Base-by-base conservation (phyloP, 1,284 basidiomycete genomes). In the Naganishia cerealis region DNA sequence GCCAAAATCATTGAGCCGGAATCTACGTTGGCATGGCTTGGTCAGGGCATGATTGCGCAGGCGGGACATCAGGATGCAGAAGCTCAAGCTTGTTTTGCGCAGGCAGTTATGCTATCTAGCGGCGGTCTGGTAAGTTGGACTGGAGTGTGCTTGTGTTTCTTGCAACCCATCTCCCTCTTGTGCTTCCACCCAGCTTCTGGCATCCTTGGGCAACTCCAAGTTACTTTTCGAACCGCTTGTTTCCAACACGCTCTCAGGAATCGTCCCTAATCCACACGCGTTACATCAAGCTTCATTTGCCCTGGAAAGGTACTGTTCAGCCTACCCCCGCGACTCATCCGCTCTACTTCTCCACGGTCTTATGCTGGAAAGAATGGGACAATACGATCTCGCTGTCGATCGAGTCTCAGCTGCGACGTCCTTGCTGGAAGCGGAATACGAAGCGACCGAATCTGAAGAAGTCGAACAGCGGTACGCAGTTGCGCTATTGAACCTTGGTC, bases 1-100 rank as follows among this genome's bases (percentile, higher is more conserved):
- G 91, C 94, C 16, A 95, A 98, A 77, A 89, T 89, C 13, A 83
- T 94, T 24, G 93, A 98, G 81, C 92, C 96, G 2, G 95, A 98
- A 75, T 90, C 88, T 80, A 85, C 90, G 0, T 78, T 88, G 36
- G 88, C 93, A n/a, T 99, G 96, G 96, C 85, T 96, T 16, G 96
- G 94, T 0, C 94, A 95, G 77, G 93, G 89, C 6, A 80, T 96
- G 50, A 84, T 97, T 24, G 92, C 93, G 18, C 84, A 85, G 16
- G 79, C 82, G 52, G 87, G 89, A 68, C 87, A 86, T 0, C 75
- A 79, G 40, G 86, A 90, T 71, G 76, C 80, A 16, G 88, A 91
- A 67, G 88, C 91, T 0, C 82, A 83, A 21, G 84, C 87, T 9
- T 80, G 98, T 57, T 87, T 94, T 57, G 89, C 90, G 70, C 94